Base-by-base conservation (phyloP, 2,329 filamentous ascomycete genomes). In the Aureobasidium subglaciale region DNA sequence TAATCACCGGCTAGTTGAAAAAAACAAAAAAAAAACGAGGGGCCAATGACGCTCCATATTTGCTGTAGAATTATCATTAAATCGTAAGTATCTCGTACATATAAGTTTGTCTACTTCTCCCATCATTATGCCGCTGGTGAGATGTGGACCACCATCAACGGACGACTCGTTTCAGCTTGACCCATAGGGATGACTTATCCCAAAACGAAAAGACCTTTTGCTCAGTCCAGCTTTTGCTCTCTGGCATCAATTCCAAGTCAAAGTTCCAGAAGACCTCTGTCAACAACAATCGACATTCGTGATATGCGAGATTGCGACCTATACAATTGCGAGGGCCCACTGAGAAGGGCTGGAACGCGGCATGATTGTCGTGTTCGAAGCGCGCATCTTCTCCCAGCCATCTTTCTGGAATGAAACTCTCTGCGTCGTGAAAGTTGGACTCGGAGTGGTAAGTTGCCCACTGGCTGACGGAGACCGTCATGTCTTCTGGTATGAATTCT, bases 281-380 rank as follows among this genome's bases (percentile, higher is more conserved):
- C n/a, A 76, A 60, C 0, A 71, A 62, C 4, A 75, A 46, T 4
- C 67, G 62, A 60, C 71, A 67, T 58, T 74, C 70, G 45, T 67
- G 64, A 57, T 66, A 71, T 1, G 70, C 71, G 9, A 73, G 62
- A 42, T 60, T 67, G 54, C 62, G 63, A 9, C 63, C 60, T 43
- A 63, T 59, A 50, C 66, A 66, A 56, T 63, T 63, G 16, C 66
- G 58, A 18, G 67, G 66, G 1, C 66, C 67, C 30, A 64, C 63
- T 9, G 58, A 60, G 56, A 70, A 70, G 1, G 64, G 62, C 59
- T 68, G 64, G 15, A 68, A 45, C 5, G 63, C 57, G 27, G 61
- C 59, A 13, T 65, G 60, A 43, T 68, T 67, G 49, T 65, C 59
- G n/a, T 59, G 57, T 41, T 67, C 68, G 30, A 68, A 59, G 42